Evolutionary conservation across 345 rosid species (phyloP), one percentile per base, ranked within the genome.

Genomic region (Eucalyptus polybractea): DNA sequence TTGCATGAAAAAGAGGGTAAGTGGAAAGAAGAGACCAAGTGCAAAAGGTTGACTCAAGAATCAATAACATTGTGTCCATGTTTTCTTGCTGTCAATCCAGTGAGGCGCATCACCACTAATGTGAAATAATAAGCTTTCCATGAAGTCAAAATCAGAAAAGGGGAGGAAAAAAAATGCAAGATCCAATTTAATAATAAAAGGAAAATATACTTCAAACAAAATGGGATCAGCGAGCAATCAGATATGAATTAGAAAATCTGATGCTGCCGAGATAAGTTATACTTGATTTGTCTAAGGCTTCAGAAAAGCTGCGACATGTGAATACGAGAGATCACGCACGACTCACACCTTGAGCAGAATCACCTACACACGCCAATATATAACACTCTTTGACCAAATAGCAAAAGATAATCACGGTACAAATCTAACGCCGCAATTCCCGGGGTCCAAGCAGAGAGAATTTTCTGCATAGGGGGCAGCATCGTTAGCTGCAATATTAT

Each of bases 401-500:
- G 47, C 25, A 53, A 91, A 11, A 31, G 69, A 80, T 72, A 58
- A 88, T 89, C 90, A 94, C 42, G 96, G 97, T 89, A 93, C 94
- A 90, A 91, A 94, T 47, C 92, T 93, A 40, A 94, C 88, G 91
- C 99, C 2, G 97, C 96, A 88, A 97, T 95, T 93, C 99, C 93
- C 90, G n/a, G 99, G 99, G 93, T 97, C 98, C 96, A 97, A 92
- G 93, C 95, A 90, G 21, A 97, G 21, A 97, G 96, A 99, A 97
- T 97, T 47, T 47, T 47, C 49, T 47, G 49, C 50, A 85, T 42
- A 81, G 47, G 58, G 37, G 50, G 54, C 80, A 88, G 47, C 33
- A 40, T 45, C 37, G 29, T 88, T 87, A 87, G 50, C 40, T 44
- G n/a, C 50, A 44, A 31, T 2, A 10, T 31, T 45, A 49, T 50